A percentile compares a stretch with the other conserved stretches of the same genome.
Conservation (phyloP, 768 basidiomycete genomes). For the Termitomyces sp. region DNA sequence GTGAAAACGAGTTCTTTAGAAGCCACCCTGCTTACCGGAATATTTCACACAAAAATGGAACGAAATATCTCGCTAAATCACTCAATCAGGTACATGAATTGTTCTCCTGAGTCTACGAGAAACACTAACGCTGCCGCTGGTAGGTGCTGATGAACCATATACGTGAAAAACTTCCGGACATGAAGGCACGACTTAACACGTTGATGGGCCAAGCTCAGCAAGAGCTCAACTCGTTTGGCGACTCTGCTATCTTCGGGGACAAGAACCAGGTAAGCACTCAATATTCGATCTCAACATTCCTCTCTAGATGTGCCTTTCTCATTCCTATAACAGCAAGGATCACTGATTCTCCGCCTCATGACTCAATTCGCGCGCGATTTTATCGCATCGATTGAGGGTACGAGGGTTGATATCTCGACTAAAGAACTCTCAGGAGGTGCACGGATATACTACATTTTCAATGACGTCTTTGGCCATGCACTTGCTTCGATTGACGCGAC, state of each 20-base stretch:
- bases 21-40: conserved; percentile 90
- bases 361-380: conserved; percentile 98
- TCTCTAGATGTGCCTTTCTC: conserved; percentile 3
- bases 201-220: conserved; percentile 99
- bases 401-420: conserved; percentile 92
- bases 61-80: conserved; percentile 87
- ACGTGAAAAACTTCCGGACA: conserved; percentile 96
- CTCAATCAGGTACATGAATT: conserved; percentile 72
- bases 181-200: conserved; percentile 98
- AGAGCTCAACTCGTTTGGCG: conserved; percentile 95
- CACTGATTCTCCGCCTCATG: conserved; percentile 91
- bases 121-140: not conserved
- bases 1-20: conserved; percentile 88
- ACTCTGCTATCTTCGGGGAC: conserved; percentile 87
- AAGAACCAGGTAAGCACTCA: conserved; percentile 61
- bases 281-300: not conserved
- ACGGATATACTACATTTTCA: conserved; percentile 99
- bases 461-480: conserved; percentile 94
- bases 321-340: conserved; percentile 57
- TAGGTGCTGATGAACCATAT: conserved; percentile 96
- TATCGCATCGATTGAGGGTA: conserved; percentile 94
- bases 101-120: not conserved
- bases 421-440: conserved; percentile 98
- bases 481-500: conserved; percentile 88
- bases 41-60: conserved; percentile 97